phyloP scores from a whole-genome alignment of 23 red algal genomes.

The Cyanidiococcus yangmingshanensis region DNA sequence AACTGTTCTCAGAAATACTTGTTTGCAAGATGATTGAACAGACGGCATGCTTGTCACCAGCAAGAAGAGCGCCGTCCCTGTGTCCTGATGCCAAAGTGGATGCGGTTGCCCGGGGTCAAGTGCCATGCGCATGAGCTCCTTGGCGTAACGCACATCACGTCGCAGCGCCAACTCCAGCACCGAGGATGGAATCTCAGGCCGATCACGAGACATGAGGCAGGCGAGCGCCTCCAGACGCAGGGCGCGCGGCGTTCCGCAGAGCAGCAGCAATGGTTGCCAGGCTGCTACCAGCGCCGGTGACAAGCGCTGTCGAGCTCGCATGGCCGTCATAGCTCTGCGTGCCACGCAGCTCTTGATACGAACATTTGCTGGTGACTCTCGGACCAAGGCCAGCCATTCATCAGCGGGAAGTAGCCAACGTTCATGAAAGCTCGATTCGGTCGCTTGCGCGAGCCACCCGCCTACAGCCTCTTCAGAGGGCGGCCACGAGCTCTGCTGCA shows the following conservation, averaged over 20 bases:
- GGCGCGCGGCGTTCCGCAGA: neutral
- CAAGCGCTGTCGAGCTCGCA: neutral
- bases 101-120: neutral
- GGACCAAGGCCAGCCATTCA: neutral
- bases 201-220: neutral
- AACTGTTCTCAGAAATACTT: neutral
- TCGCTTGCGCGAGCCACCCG: neutral
- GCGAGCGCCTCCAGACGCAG: neutral
- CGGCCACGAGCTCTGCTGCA: neutral
- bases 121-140: neutral
- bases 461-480: neutral
- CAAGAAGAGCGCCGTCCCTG: neutral
- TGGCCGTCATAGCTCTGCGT: neutral
- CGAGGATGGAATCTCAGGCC: neutral
- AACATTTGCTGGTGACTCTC: neutral
- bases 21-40: neutral
- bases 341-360: neutral
- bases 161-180: neutral
- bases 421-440: neutral
- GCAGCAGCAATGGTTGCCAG: neutral
- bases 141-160: neutral
- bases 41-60: neutral
- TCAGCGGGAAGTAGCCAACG: neutral
- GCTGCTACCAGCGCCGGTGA: neutral
- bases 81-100: neutral